Evolutionary conservation across 495 filamentous ascomycete species (phyloP).

Genomic region (Rhypophila decipiens): DNA sequence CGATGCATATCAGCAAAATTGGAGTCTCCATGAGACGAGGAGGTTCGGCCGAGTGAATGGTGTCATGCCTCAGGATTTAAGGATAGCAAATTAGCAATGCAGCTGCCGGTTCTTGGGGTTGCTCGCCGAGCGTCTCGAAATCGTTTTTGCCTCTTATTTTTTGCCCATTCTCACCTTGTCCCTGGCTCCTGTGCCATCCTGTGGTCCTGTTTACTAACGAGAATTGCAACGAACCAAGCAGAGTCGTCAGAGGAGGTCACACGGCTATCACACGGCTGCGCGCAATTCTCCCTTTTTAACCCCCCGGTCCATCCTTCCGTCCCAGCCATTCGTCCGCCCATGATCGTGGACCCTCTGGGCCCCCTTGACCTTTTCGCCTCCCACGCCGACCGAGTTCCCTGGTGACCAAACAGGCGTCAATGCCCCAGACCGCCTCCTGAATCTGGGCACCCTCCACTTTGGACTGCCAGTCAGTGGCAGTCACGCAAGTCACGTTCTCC

Average conservation of each 20-base stretch:
- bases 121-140: too few relatives aligned
- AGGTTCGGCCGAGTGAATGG: too few relatives aligned
- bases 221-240: neutral
- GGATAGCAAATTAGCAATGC: too few relatives aligned
- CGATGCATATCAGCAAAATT: too few relatives aligned
- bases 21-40: too few relatives aligned
- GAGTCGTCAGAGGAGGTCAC: neutral
- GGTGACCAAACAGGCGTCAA: slow-evolving; percentile 10
- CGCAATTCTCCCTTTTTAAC: neutral
- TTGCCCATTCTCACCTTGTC: too few relatives aligned
- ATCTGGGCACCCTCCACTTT: slow-evolving; percentile 2
- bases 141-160: too few relatives aligned
- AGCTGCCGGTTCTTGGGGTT: too few relatives aligned
- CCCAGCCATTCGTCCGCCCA: neutral
- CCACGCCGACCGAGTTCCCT: neutral
- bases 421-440: slow-evolving; percentile 21
- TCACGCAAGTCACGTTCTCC: neutral
- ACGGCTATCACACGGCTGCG: neutral
- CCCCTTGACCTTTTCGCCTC: neutral
- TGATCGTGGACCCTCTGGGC: neutral
- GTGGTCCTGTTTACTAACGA: neutral
- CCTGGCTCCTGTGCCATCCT: too few relatives aligned
- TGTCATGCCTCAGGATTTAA: too few relatives aligned
- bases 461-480: slow-evolving; percentile 8
- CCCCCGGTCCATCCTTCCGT: neutral